Percentiles rank a stretch among this genome's conserved stretches.
These are phyloP conservation scores for Chrysoporthe deuterocubensis DNA, from an alignment of 2,329 filamentous ascomycete species.

Conservation along the genomic window DNA sequence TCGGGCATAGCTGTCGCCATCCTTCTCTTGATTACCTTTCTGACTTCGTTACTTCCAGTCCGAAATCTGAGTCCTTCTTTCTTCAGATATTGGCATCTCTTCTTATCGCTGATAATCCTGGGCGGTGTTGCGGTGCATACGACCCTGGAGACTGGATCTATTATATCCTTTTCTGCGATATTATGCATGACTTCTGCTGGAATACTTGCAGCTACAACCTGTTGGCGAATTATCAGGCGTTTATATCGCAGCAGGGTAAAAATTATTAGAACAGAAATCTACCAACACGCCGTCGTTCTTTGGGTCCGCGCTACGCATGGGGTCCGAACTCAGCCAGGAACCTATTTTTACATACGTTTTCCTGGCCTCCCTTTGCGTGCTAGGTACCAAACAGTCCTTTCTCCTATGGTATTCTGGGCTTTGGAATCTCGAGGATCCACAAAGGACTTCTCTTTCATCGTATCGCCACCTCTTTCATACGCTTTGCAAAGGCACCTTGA, in stretches of 20 bases:
- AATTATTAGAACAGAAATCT: too few species aligned
- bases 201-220: neutral
- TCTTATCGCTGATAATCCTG: conserved; percentile 1
- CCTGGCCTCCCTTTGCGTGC: neutral
- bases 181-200: neutral
- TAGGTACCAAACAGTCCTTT: neutral
- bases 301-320: neutral
- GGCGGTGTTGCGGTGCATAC: neutral
- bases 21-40: neutral
- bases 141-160: neutral
- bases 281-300: neutral
- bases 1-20: neutral
- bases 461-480: neutral
- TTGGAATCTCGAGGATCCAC: neutral
- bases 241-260: neutral
- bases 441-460: neutral
- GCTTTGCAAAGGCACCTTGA: neutral
- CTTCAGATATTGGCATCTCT: neutral
- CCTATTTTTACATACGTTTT: conserved; percentile 14
- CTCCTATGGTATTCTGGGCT: neutral
- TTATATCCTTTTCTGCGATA: conserved; percentile 1
- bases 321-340: neutral
- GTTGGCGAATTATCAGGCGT: neutral
- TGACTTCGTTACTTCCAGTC: neutral
- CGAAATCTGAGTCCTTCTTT: neutral